phyloP scores from a whole-genome alignment of 2,329 filamentous ascomycete genomes.

The Alternaria hordeiaustralica region DNA sequence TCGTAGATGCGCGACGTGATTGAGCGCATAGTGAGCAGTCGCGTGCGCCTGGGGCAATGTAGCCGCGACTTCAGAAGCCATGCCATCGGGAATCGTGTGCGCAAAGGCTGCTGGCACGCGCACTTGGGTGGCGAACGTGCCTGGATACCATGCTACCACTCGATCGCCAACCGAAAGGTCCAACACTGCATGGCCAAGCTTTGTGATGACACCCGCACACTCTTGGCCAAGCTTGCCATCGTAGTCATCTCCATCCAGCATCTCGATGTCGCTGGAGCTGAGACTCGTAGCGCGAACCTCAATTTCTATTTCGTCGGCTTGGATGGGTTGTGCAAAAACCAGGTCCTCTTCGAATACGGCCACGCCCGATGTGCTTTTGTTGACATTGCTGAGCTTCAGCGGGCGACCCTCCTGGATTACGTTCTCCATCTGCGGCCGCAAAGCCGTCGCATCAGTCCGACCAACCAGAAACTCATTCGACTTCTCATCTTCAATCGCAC shows the following conservation, averaged over 20 bases:
- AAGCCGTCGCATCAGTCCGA: slow-evolving; percentile 1
- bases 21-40: slow-evolving; percentile 24
- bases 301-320: slow-evolving; percentile 39
- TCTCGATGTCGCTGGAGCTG: slow-evolving; percentile 15
- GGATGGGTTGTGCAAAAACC: background rate
- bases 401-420: background rate
- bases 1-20: slow-evolving; percentile 16
- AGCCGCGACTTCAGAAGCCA: slow-evolving; percentile 24
- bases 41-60: slow-evolving; percentile 21
- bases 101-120: slow-evolving; percentile 2
- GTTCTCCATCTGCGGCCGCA: slow-evolving; percentile 9
- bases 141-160: slow-evolving; percentile 13
- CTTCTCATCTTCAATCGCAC: slow-evolving; percentile 11
- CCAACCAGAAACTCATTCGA: slow-evolving; percentile 14
- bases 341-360: slow-evolving; percentile 18
- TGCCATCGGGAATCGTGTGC: slow-evolving; percentile 14
- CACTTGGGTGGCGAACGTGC: slow-evolving; percentile 7
- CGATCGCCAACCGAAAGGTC: slow-evolving; percentile 25
- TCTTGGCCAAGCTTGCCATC: slow-evolving; percentile 14
- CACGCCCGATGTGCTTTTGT: background rate
- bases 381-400: background rate
- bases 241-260: slow-evolving; percentile 34
- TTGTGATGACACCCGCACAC: slow-evolving; percentile 24
- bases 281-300: slow-evolving; percentile 33
- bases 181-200: slow-evolving; percentile 11